These are phyloP conservation scores for Discostella pseudostelligera DNA, from an alignment of 108 stramenopile species.

Conservation along the genomic window DNA sequence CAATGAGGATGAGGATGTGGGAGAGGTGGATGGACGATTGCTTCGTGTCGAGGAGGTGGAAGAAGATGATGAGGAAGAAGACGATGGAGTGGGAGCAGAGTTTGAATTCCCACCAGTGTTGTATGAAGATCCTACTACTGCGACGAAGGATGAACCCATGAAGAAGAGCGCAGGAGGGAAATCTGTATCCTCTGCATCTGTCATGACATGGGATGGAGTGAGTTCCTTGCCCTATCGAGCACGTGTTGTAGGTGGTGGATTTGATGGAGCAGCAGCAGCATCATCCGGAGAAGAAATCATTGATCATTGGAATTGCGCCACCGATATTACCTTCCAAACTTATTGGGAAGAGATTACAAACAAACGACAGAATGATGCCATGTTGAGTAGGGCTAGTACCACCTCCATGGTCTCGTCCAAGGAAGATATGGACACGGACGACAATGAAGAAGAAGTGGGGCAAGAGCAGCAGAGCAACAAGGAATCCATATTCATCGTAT, in stretches of 20 bases:
- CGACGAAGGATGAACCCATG: slow-evolving; percentile 8
- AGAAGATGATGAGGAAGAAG: slow-evolving; percentile 4
- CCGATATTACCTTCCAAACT: slow-evolving; percentile 63
- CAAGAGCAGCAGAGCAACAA: slow-evolving; percentile 34
- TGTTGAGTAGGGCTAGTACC: not conserved
- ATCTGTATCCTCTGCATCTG: slow-evolving; percentile 25
- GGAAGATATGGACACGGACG: not conserved
- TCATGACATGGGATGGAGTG: slow-evolving; percentile 33
- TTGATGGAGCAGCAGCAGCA: not conserved
- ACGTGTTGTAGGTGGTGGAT: too few species aligned
- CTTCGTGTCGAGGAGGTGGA: slow-evolving; percentile 6
- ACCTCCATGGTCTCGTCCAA: slow-evolving; percentile 34
- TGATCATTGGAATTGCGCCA: slow-evolving; percentile 71
- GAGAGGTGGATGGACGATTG: slow-evolving; percentile 16
- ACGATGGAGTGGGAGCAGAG: slow-evolving; percentile 1
- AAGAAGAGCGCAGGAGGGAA: slow-evolving; percentile 18
- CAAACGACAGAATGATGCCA: not conserved
- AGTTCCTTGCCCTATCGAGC: slow-evolving; percentile 16
- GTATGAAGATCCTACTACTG: slow-evolving; percentile 31
- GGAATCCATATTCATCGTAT: slow-evolving; percentile 85
- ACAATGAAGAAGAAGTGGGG: not conserved
- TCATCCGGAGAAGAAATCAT: slow-evolving; percentile 39
- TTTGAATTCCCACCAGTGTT: slow-evolving; percentile 33
- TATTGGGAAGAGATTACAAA: slow-evolving; percentile 43
- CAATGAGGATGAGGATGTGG: slow-evolving; percentile 43